These are phyloP conservation scores for Rhynchosporium agropyri DNA, from an alignment of 2,329 filamentous ascomycete species.

Conservation along the genomic window DNA sequence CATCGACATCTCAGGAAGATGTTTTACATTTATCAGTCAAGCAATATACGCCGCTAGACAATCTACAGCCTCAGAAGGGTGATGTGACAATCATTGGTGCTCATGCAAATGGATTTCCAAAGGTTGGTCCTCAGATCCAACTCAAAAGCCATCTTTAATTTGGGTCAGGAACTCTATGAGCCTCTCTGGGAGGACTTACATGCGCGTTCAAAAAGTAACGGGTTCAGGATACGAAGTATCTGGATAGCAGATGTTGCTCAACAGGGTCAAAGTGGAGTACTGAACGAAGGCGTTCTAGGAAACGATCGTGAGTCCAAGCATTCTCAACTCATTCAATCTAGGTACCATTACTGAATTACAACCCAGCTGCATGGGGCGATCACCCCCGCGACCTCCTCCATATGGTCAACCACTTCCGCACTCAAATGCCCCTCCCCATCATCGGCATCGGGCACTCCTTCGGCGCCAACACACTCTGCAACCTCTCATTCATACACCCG, in stretches of 20 bases:
- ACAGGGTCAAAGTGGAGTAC: constrained; percentile 75
- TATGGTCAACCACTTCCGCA: constrained; percentile 81
- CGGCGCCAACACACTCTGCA: constrained; percentile 73
- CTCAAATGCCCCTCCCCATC: constrained; percentile 75
- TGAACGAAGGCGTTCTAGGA: constrained; percentile 77
- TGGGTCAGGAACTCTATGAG: constrained; percentile 79
- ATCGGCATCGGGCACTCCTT: constrained; percentile 89
- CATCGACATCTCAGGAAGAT: constrained; percentile 73
- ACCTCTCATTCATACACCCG: constrained; percentile 76
- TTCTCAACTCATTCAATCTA: constrained; percentile 7
- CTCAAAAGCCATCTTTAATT: constrained; percentile 4
- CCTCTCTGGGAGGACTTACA: constrained; percentile 86
- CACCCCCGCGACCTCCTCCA: constrained; percentile 82
- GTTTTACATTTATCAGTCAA: constrained; percentile 75
- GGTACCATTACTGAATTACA: constrained; percentile 22
- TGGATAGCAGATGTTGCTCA: constrained; percentile 91
- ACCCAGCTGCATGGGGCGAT: constrained; percentile 79
- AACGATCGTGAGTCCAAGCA: constrained; percentile 70
- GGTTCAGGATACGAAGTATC: constrained; percentile 75
- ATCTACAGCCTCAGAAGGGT: constrained; percentile 66
- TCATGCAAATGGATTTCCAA: constrained; percentile 92
- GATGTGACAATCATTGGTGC: constrained; percentile 84
- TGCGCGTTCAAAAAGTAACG: constrained; percentile 55
- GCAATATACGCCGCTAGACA: constrained; percentile 80
- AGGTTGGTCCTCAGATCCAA: constrained; percentile 54